Evolutionary conservation across 78 protist species (phyloP).

Genomic region (Planoprotostelium fungivorum): DNA sequence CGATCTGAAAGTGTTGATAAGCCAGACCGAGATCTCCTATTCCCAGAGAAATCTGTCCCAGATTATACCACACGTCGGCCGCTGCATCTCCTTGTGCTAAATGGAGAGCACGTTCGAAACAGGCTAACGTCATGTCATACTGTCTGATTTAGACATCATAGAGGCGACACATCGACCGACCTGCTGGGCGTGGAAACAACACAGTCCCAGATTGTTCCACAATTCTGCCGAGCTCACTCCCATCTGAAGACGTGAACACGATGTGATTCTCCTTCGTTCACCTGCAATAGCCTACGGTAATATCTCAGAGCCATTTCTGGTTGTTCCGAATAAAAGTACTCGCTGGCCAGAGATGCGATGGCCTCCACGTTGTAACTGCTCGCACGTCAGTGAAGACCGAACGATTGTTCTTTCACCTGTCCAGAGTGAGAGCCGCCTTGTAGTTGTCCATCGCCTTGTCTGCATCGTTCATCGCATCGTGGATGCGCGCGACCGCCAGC

Average conservation of each 20-base stretch:
- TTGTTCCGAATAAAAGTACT: slow-evolving; percentile 72
- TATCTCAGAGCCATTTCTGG: slow-evolving; percentile 69
- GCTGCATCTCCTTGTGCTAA: slow-evolving; percentile 38
- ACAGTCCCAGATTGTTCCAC: slow-evolving; percentile 79
- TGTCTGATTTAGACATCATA: slow-evolving; percentile 5
- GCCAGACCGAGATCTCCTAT: slow-evolving; percentile 80
- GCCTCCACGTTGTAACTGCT: slow-evolving; percentile 72
- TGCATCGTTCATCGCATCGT: slow-evolving; percentile 38
- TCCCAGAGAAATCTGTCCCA: slow-evolving; percentile 75
- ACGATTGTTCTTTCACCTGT: not conserved
- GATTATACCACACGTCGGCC: slow-evolving; percentile 83
- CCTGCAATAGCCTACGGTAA: slow-evolving; percentile 56
- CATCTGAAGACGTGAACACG: slow-evolving; percentile 20
- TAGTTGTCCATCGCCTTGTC: slow-evolving; percentile 10
- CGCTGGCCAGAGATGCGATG: slow-evolving; percentile 71
- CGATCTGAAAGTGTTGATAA: slow-evolving; percentile 67
- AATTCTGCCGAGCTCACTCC: slow-evolving; percentile 59
- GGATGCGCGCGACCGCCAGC: slow-evolving; percentile 49
- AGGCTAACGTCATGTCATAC: slow-evolving; percentile 73
- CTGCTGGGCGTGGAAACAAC: slow-evolving; percentile 70
- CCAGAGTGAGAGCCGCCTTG: slow-evolving; percentile 8
- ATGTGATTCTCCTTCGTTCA: not conserved
- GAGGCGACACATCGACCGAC: not conserved
- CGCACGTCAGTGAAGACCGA: not conserved
- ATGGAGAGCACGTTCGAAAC: slow-evolving; percentile 70